Evolutionary conservation across 805 yeast genomes (phyloP), one percentile per base, ranked within the genome.

Genomic region (Nakazawaea populi): DNA sequence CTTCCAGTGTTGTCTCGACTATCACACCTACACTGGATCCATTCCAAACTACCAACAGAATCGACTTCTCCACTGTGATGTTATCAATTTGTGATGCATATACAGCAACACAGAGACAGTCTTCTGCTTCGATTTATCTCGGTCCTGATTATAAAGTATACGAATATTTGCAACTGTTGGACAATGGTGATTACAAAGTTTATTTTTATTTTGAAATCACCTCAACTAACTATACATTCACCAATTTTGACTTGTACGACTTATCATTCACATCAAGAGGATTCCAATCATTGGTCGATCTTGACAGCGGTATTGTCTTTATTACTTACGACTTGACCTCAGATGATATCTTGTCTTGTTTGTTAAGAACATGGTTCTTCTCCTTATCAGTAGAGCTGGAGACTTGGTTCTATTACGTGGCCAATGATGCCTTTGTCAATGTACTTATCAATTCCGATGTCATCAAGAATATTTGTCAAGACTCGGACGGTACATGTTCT

Each of bases 341-440:
- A 6, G 34, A 12, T 28, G 18, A 34, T 34, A 6, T 47, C 34
- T 9, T 47, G 8, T 32, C 45, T 27, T 47, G 49, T 34, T 47
- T 11, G 24, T 31, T 41, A 31, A 40, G 41, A 40, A 31, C 44
- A 10, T 47, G 49, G 49, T 39, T 7, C 32, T 47, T 47, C 40
- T 8, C 37, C 5, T 14, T 32, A 14, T 18, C 44, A 6, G n/a
- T 29, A 30, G 35, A 28, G 18, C 7, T 7, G 14, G 14, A 30
- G 6, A 35, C 43, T n/a, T 46, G 31, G 18, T n/a, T n/a, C 12
- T 46, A 46, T 31, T 46, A 38, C 32, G 28, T 46, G 12, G 18
- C 36, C 30, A 46, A 38, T 30, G 6, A 6, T n/a, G 48, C 38
- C 12, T 8, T 30, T 4, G 2, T 46, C 4, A 46, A 38, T 24